Conservation (phyloP, 805 yeast species). For the Myxozyma neglecta region DNA sequence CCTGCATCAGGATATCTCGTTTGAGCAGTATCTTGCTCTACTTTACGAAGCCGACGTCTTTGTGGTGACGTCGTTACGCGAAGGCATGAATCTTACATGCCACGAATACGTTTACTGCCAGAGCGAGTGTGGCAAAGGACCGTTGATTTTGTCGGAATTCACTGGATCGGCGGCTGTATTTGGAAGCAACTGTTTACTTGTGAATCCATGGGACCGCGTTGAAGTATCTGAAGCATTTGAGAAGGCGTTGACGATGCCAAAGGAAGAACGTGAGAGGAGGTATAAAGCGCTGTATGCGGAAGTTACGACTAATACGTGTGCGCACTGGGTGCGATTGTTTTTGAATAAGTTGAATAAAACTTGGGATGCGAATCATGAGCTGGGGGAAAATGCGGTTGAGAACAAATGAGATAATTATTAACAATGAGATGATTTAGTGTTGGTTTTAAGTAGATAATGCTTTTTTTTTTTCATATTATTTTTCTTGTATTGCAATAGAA, state of each 20-base stretch:
- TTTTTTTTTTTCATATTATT: background rate
- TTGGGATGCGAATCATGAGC: constrained; percentile 12
- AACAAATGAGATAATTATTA: background rate
- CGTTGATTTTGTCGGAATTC: constrained; percentile 84
- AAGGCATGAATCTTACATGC: constrained; percentile 95
- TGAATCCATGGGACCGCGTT: constrained; percentile 88
- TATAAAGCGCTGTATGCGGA: constrained; percentile 49
- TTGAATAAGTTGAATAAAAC: constrained; percentile 19
- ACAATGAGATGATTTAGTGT: background rate
- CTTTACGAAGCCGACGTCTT: constrained; percentile 83
- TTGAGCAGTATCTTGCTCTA: constrained; percentile 84
- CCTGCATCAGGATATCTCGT: constrained; percentile 83
- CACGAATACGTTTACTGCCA: constrained; percentile 89
- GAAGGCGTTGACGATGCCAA: constrained; percentile 62
- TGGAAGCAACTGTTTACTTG: constrained; percentile 62
- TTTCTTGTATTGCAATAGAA: background rate
- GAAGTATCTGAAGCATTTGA: constrained; percentile 65
- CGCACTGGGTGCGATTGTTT: constrained; percentile 30
- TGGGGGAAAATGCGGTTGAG: no score
- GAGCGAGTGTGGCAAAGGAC: constrained; percentile 50
- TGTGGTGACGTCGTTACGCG: constrained; percentile 87
- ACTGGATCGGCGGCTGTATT: constrained; percentile 89
- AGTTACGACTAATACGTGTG: constrained; percentile 29
- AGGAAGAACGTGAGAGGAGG: constrained; percentile 55
- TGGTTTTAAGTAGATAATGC: background rate